Conservation (phyloP, 257 asterid species). For the Solanum medicagineum region DNA sequence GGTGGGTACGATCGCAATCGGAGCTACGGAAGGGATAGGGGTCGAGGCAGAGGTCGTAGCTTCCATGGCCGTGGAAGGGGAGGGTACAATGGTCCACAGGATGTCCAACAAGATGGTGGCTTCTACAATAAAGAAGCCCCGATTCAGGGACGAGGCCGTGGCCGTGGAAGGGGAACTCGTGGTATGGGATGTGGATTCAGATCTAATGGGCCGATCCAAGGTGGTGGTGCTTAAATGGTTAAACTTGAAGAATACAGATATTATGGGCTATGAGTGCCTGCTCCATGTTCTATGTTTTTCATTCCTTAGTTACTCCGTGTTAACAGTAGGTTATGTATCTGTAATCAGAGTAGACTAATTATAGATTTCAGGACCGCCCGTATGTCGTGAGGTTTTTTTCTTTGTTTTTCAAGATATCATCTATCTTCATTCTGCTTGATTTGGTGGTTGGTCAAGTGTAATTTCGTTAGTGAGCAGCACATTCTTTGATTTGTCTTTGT, state of each 20-base stretch:
- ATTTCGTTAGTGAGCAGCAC: constrained; percentile 43
- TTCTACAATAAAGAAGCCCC: constrained; percentile 68
- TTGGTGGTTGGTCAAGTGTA: constrained; percentile 32
- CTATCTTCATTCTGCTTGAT: constrained; percentile 4
- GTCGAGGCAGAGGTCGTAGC: constrained; percentile 73
- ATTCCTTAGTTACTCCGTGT: background rate
- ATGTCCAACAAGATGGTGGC: constrained; percentile 38
- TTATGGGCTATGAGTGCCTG: constrained; percentile 5
- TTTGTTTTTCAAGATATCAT: background rate
- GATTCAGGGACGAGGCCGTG: constrained; percentile 48
- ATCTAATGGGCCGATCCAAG: constrained; percentile 16
- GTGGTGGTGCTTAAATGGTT: background rate
- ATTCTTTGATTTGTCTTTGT: constrained; percentile 55
- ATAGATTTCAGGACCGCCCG: constrained; percentile 18
- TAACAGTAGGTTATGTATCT: constrained; percentile 8
- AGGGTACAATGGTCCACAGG: constrained; percentile 54
- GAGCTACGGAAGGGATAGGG: constrained; percentile 64
- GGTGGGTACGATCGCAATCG: constrained; percentile 62
- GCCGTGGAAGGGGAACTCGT: constrained; percentile 68
- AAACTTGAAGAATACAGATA: background rate
- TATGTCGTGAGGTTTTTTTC: constrained; percentile 54
- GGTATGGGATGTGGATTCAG: constrained; percentile 74
- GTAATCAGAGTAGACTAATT: constrained; percentile 35
- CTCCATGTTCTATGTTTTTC: background rate
- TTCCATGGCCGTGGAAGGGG: constrained; percentile 84